phyloP scores from a whole-genome alignment of 208 protist genomes.

The Dictyostelium gargantuum region DNA sequence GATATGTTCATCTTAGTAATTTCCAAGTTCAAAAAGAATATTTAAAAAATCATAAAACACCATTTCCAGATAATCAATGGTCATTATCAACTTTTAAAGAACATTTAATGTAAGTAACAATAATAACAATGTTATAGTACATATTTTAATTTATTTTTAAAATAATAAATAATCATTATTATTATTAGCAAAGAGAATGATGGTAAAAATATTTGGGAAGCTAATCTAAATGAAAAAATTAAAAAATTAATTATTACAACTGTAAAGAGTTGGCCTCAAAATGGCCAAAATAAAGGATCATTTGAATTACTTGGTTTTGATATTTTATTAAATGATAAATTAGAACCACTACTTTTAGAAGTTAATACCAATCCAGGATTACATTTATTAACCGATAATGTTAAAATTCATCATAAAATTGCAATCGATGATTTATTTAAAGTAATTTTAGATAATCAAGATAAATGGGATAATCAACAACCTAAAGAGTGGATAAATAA shows the following conservation, averaged over 20 bases:
- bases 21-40: slow-evolving; percentile 75
- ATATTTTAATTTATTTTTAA: too few relatives aligned
- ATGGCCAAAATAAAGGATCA: slow-evolving; percentile 56
- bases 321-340: slow-evolving; percentile 67
- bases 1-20: slow-evolving; percentile 73
- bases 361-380: slow-evolving; percentile 75
- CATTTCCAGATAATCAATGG: slow-evolving; percentile 68
- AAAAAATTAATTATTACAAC: slow-evolving; percentile 2
- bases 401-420: slow-evolving; percentile 65
- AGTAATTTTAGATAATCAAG: slow-evolving; percentile 9
- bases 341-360: slow-evolving; percentile 67
- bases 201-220: slow-evolving; percentile 7
- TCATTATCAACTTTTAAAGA: slow-evolving; percentile 36
- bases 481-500: not conserved
- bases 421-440: slow-evolving; percentile 38
- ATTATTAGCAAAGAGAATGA: not conserved
- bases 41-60: not conserved
- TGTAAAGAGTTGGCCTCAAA: not conserved
- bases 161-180: not conserved
- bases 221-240: not conserved
- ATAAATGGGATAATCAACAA: not conserved
- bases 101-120: not conserved
- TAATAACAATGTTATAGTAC: not conserved
- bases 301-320: slow-evolving; percentile 72
- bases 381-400: slow-evolving; percentile 69